These are phyloP conservation scores for Trichoderma breve DNA, from an alignment of 2,329 filamentous ascomycete genomes.

Conservation along the genomic window DNA sequence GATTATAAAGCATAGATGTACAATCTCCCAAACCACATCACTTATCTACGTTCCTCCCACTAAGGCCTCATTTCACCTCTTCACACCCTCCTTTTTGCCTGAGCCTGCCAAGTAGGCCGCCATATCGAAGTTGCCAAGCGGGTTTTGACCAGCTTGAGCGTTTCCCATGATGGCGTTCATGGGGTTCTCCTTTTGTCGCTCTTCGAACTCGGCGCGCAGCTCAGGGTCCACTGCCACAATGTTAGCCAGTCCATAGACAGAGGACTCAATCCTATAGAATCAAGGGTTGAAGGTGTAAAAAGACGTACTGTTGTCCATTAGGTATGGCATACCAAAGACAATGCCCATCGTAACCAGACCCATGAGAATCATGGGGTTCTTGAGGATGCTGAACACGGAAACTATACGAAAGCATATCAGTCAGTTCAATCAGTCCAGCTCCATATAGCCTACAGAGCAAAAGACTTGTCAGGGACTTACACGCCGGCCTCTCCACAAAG, in stretches of 20 bases:
- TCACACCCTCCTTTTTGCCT: constrained; percentile 40
- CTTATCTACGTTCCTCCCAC: background rate
- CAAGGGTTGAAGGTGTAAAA: background rate
- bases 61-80: background rate
- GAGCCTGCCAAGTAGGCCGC: constrained; percentile 62
- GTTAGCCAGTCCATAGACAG: constrained; percentile 19
- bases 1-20: background rate
- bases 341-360: constrained; percentile 77
- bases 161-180: constrained; percentile 56
- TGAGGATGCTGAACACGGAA: constrained; percentile 76
- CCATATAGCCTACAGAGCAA: background rate
- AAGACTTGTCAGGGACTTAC: constrained; percentile 50
- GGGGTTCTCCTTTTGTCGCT: constrained; percentile 75
- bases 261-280: background rate
- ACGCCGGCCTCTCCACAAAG: constrained; percentile 72
- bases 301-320: constrained; percentile 89
- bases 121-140: constrained; percentile 59
- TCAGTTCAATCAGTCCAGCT: background rate
- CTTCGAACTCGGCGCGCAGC: constrained; percentile 87
- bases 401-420: constrained; percentile 45
- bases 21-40: background rate
- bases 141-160: constrained; percentile 37
- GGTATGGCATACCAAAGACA: constrained; percentile 89
- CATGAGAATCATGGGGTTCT: constrained; percentile 96
- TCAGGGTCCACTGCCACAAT: constrained; percentile 82